phyloP scores from a whole-genome alignment of 169 alveolate genomes.

The Plasmodium knowlesi region DNA sequence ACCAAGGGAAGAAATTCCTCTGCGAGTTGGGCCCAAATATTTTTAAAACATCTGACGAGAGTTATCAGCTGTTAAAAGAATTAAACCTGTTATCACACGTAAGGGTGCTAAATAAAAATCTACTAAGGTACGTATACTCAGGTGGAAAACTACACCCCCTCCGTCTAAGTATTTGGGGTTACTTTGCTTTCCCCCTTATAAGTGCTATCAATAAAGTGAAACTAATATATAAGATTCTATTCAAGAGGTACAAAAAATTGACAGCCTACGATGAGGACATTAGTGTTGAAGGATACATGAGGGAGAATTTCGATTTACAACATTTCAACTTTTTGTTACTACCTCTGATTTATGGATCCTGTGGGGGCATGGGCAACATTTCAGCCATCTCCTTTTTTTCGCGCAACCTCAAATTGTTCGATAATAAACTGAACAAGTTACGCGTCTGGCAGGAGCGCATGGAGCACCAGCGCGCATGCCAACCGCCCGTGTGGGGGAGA shows the following conservation, averaged over 20 bases:
- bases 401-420: conserved; percentile 23
- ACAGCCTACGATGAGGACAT: conserved; percentile 19
- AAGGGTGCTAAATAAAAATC: background rate
- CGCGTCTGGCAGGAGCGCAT: conserved; percentile 1
- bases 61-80: conserved; percentile 21
- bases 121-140: conserved; percentile 6
- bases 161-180: conserved; percentile 6
- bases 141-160: conserved; percentile 11
- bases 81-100: background rate
- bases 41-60: conserved; percentile 29
- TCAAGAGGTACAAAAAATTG: conserved; percentile 9
- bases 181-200: conserved; percentile 39
- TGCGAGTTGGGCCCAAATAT: conserved; percentile 51
- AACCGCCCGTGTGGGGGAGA: background rate
- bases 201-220: conserved; percentile 26
- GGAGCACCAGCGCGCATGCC: too few species aligned
- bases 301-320: conserved; percentile 29
- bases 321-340: conserved; percentile 35
- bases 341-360: conserved; percentile 53
- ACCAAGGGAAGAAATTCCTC: background rate
- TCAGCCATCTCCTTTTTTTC: conserved; percentile 64
- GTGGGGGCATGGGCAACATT: conserved; percentile 36
- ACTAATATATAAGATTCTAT: conserved; percentile 20
- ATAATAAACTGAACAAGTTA: background rate
- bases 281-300: conserved; percentile 27